phyloP scores from a whole-genome alignment of 192 early-diverging fungal genomes.

The Entomortierella chlamydospora region DNA sequence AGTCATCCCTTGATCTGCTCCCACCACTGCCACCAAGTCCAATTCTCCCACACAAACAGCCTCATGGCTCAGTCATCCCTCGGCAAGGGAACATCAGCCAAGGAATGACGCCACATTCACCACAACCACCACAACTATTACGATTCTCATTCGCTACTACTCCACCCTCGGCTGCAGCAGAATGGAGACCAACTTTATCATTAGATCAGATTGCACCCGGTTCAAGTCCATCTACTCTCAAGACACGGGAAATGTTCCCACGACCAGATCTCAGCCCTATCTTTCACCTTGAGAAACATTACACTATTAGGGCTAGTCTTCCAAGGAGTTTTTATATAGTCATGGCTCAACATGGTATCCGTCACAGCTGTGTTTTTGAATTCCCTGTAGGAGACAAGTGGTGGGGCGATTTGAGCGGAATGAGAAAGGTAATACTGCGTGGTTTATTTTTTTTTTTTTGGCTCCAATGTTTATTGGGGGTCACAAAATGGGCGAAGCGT shows the following conservation, averaged over 20 bases:
- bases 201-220: slow-evolving; percentile 30
- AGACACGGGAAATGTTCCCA: slow-evolving; percentile 56
- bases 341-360: slow-evolving; percentile 62
- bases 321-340: slow-evolving; percentile 70
- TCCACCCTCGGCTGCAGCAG: slow-evolving; percentile 13
- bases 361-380: slow-evolving; percentile 71
- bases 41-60: slow-evolving; percentile 22
- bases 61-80: slow-evolving; percentile 20
- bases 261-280: slow-evolving; percentile 49
- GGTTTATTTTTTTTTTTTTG: neutral
- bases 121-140: too few relatives aligned
- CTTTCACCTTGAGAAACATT: slow-evolving; percentile 56
- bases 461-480: neutral
- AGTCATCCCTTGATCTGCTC: slow-evolving; percentile 1
- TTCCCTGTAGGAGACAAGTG: slow-evolving; percentile 69
- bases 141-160: slow-evolving; percentile 30
- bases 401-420: slow-evolving; percentile 72
- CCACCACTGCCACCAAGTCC: slow-evolving; percentile 20
- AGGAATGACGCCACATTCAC: neutral
- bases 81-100: neutral
- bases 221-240: slow-evolving; percentile 36
- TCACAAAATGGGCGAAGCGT: neutral
- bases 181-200: slow-evolving; percentile 35
- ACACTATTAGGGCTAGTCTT: slow-evolving; percentile 57
- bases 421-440: slow-evolving; percentile 63